Evolutionary conservation across 768 basidiomycete genomes (phyloP).

Genomic region (Leccinum obscurum): DNA sequence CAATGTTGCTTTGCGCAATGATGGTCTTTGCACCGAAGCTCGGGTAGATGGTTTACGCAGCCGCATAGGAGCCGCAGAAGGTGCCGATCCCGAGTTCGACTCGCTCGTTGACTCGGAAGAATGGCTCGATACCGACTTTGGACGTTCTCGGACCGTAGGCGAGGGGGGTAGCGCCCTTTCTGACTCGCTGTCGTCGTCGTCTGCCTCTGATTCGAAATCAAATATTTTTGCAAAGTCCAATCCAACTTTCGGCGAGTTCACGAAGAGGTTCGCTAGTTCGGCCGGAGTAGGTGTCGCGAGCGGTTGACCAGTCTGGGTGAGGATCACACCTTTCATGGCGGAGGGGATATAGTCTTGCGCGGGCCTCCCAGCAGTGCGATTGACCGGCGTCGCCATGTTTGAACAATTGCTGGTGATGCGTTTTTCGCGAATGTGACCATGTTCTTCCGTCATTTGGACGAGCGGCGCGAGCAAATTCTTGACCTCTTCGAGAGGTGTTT

Average conservation of each 20-base stretch:
- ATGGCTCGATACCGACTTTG: slow-evolving; percentile 30
- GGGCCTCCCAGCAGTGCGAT: slow-evolving; percentile 34
- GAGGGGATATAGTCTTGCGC: slow-evolving; percentile 37
- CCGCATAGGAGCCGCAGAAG: slow-evolving; percentile 43
- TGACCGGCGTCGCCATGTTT: slow-evolving; percentile 51
- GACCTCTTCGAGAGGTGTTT: slow-evolving; percentile 72
- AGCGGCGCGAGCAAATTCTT: slow-evolving; percentile 65
- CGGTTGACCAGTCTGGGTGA: slow-evolving; percentile 75
- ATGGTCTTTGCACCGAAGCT: slow-evolving; percentile 37
- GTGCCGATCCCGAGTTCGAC: slow-evolving; percentile 20
- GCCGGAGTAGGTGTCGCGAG: slow-evolving; percentile 69
- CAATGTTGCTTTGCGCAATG: slow-evolving; percentile 21
- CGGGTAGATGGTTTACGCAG: slow-evolving; percentile 59
- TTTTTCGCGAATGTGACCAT: slow-evolving; percentile 25
- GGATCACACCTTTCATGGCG: slow-evolving; percentile 76
- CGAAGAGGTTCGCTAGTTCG: slow-evolving; percentile 66
- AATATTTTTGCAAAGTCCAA: slow-evolving; percentile 80
- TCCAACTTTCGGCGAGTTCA: slow-evolving; percentile 66
- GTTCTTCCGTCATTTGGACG: slow-evolving; percentile 36
- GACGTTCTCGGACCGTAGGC: slow-evolving; percentile 45
- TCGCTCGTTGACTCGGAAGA: slow-evolving; percentile 30
- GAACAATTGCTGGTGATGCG: slow-evolving; percentile 18
- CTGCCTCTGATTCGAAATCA: slow-evolving; percentile 48
- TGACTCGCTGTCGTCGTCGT: slow-evolving; percentile 33
- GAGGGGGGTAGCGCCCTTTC: slow-evolving; percentile 43